Evolutionary conservation across 1,139 yeast genomes (phyloP), one percentile per base, ranked within the genome.

Genomic region (Candida tetrigidarum): DNA sequence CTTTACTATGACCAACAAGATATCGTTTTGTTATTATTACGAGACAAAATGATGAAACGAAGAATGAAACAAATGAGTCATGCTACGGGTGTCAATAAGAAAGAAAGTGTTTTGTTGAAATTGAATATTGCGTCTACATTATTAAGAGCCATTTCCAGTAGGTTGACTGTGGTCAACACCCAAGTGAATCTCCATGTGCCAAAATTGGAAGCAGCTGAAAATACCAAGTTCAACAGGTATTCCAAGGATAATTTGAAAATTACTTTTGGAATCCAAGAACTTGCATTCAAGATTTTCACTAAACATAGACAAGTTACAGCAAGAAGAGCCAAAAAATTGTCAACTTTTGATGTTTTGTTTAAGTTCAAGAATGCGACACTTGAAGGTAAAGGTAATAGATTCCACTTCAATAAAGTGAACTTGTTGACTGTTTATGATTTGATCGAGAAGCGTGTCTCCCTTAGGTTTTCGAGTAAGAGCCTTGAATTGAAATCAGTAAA

Each of bases 1-100:
- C 46, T 74, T 22, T 74, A 69, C 50, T 69, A 68, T 42, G 79
- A 74, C 50, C 79, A 74, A 48, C 49, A 64, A 26, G 65, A 58
- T 34, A 46, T 43, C 14, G 41, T 52, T 32, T 49, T 52, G 41
- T 37, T 48, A 14, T 39, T 49, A 4, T 34, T 39, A 15, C 26
- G 49, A 22, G 41, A 48, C 28, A 48, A 46, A 25, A 47, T 52
- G 43, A 48, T 46, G 47, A 44, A 45, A 25, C 39, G 36, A 33
- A 43, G 50, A 34, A 47, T 42, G 44, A 42, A 45, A 11, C 35
- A 41, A 15, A 47, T 48, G 52, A 29, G 48, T 14, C 37, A 46
- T 35, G 52, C 48, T 5, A 43, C 53, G 1, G 53, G 51, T 10
- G 50, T 41, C n/a, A 44, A 47, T 33, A 44, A 41, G n/a, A 39